Base-by-base conservation (phyloP, 2,329 filamentous ascomycete species). In the Pseudogymnoascus sp. region DNA sequence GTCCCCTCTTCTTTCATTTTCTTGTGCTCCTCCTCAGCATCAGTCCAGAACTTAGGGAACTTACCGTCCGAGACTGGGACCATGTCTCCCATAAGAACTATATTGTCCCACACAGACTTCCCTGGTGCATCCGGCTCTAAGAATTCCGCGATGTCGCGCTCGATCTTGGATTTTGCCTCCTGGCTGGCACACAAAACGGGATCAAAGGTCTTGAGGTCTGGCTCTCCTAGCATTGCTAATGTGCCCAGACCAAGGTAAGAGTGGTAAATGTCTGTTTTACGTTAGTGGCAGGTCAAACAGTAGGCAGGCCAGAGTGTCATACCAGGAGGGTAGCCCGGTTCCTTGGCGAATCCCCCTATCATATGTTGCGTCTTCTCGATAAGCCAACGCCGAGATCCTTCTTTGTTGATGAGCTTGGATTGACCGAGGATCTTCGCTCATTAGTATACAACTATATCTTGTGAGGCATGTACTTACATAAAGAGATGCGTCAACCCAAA, bases 201-300 rank as follows among this genome's bases (percentile, higher is more conserved):
- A 73, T 97, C 91, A 59, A 96, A 81, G 18, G 78, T 75, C 66
- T 87, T 88, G 38, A 97, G 73, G 0, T 84, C 84, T 0, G 81
- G 73, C 67, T 96, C 90, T 6, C 85, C 84, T 73, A 92, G 83
- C 14, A 90, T 82, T 0, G 88, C 85, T 40, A 99, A 78, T 0
- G 90, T 88, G 1, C 91, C 89, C 35, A 97, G 82, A 0, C 92
- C 94, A 31, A 97, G 82, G 73, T 92, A 97, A 0, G 89, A 90
- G 73, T 99, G 94, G 68, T 96, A 91, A 25, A 97, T 80, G 75
- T 91, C 88, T 77, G 76, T 73, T 61, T 53, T 59, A 21, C 56
- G 47, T 63, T 60, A 38, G 64, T 12, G 21, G 10, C 21, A 56
- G 31, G 11, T 47, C 62, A 59, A 60, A 64, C 28, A 23, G 61